Evolutionary conservation across 306 rosid genomes (phyloP), one percentile per base, ranked within the genome.

Genomic region (Rosa persica): DNA sequence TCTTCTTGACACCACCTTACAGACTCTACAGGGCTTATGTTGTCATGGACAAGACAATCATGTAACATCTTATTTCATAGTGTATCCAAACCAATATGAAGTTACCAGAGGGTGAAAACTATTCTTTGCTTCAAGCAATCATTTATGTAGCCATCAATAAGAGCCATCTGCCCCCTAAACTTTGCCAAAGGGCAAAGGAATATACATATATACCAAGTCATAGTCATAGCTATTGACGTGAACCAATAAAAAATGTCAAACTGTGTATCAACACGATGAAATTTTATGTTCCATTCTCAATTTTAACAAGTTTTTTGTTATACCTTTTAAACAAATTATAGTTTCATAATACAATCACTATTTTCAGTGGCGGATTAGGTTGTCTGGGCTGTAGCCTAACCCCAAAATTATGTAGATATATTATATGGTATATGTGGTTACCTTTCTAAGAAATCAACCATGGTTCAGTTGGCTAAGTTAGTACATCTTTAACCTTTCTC

Each of bases 141-240:
- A 39, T 22, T n/a, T n/a, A 12, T 68, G 51, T 42, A 19, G 40
- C 6, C 52, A 60, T 46, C 19, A 75, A 25, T 27, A 60, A 30
- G 47, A 75, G 79, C 36, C 71, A 72, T 51, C 49, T 61, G 74
- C 44, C 82, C 84, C 81, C 27, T 44, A 72, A 58, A 42, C 39
- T 22, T 48, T 19, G 30, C 78, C 70, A 78, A 83, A 78, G 74
- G 82, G 4, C 82, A 68, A 27, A 17, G 34, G 8, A 52, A 27
- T 16, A 22, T 10, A 66, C 70, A 17, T 36, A 66, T 17, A 19
- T 19, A 42, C 30, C 6, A 74, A 42, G 57, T 58, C 78, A 25
- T 30, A 42, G 57, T 58, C 78, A 25, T 30, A 44, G 1, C 8
- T 34, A 44, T 27, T 75, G 71, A 61, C 71, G 3, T 1, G 4